Evolutionary conservation across 495 filamentous ascomycete species (phyloP).

Genomic region (Lasiosphaeris hirsuta): DNA sequence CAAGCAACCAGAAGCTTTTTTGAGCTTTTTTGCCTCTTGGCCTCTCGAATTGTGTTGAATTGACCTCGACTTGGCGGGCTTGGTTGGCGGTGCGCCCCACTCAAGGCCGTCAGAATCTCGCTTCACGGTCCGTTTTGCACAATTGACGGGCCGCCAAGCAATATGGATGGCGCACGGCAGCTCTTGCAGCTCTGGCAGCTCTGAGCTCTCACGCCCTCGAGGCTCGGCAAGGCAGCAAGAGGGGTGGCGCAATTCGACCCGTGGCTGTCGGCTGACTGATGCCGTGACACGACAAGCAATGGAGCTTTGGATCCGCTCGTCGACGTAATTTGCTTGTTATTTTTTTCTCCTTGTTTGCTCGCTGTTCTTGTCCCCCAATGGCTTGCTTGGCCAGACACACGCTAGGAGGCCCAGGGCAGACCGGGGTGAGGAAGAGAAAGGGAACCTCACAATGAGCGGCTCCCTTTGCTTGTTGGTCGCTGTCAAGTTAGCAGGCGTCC

Average conservation of each 20-base stretch:
- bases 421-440: too few species aligned
- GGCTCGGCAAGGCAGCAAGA: not conserved
- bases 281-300: conserved; percentile 7
- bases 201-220: not conserved
- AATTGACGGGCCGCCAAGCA: conserved; percentile 11
- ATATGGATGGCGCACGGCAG: not conserved
- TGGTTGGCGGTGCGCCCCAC: too few species aligned
- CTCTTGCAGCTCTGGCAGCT: too few species aligned
- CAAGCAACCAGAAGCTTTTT: not conserved
- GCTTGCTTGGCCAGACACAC: too few species aligned
- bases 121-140: not conserved
- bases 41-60: not conserved
- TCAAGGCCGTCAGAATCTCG: not conserved
- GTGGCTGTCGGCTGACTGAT: conserved; percentile 17
- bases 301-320: not conserved
- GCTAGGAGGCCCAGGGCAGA: too few species aligned
- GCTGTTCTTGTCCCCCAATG: conserved; percentile 10
- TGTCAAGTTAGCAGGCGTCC: too few species aligned
- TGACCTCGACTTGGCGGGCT: not conserved
- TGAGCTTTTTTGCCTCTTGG: not conserved
- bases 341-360: conserved; percentile 27
- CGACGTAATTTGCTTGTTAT: not conserved
- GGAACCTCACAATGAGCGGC: too few species aligned
- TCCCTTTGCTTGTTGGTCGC: too few species aligned
- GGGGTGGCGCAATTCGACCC: not conserved